phyloP scores from a whole-genome alignment of 441 rosid genomes.

The Cnidoscolus chayamansa region DNA sequence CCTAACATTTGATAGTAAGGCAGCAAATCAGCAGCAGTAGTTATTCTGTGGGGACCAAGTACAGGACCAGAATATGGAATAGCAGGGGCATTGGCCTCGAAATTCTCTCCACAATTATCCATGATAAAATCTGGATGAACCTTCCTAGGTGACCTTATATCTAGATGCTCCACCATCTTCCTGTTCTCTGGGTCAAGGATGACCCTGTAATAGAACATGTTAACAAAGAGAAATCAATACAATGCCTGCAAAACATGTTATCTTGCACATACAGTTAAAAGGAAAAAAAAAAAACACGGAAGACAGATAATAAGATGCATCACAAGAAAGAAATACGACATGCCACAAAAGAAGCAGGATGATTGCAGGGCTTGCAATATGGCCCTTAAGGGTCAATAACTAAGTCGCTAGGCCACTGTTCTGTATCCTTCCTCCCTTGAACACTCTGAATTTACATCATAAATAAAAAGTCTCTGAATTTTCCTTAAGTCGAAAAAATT shows the following conservation, averaged over 20 bases:
- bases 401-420: no score
- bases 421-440: no score
- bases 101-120: slow-evolving; percentile 35
- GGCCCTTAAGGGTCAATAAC: no score
- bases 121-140: slow-evolving; percentile 29
- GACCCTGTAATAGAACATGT: slow-evolving; percentile 25
- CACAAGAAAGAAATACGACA: no score
- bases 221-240: background rate
- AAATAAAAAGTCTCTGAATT: background rate
- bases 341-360: no score
- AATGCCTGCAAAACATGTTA: background rate
- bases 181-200: slow-evolving; percentile 31
- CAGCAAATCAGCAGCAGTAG: slow-evolving; percentile 36
- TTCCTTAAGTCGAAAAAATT: background rate
- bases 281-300: no score
- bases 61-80: slow-evolving; percentile 63
- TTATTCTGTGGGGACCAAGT: slow-evolving; percentile 49
- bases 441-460: background rate
- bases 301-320: no score
- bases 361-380: no score
- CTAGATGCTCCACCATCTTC: slow-evolving; percentile 41
- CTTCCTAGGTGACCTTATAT: slow-evolving; percentile 22
- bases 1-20: slow-evolving; percentile 43
- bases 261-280: no score
- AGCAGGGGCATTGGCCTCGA: slow-evolving; percentile 50